Base-by-base conservation (phyloP, 306 rosid genomes). In the Rubus idaeus region DNA sequence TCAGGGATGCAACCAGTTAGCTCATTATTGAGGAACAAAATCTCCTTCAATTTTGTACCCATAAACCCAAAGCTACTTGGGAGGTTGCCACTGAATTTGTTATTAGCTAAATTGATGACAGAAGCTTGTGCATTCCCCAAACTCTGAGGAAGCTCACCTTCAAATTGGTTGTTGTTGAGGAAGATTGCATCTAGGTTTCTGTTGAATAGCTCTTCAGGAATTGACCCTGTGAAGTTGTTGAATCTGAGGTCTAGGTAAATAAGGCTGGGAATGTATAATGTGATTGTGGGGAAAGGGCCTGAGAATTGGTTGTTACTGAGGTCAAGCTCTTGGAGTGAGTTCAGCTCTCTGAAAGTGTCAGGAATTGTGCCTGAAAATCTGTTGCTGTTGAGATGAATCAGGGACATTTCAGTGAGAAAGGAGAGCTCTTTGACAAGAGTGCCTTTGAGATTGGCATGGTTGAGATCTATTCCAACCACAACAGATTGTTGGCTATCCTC, bases 81-180 rank as follows among this genome's bases (percentile, higher is more conserved):
- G 55, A 95, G 86, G 75, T 60, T 80, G 40, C 99, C 99, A 75
- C 78, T 84, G 35, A 95, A 80, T 73, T 81, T 84, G 86, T 95
- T 95, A 78, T 90, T 92, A 0, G 99, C 97, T 23, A 95, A 84
- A 74, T 90, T 95, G 13, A 95, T 92, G 71, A 95, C 99, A 3
- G 99, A 95, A 18, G 99, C 97, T 50, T 93, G 99, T 1, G 99
- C 93, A n/a, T 80, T 88, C 0, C 97, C 99, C 70, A 95, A 53
- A 52, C 87, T 92, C n/a, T 85, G 86, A 5, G 99, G 99, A 18
- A 95, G 85, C 79, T 87, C 90, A 6, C 97, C 99, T 73, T 76
- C 88, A 74, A 95, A 95, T 53, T 89, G 80, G 41, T 95, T 95
- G 89, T 95, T 81, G 87, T 95, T 95, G 79, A 95, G 80, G 35